phyloP scores from a whole-genome alignment of 495 filamentous ascomycete species.

The Penicillium parvum region DNA sequence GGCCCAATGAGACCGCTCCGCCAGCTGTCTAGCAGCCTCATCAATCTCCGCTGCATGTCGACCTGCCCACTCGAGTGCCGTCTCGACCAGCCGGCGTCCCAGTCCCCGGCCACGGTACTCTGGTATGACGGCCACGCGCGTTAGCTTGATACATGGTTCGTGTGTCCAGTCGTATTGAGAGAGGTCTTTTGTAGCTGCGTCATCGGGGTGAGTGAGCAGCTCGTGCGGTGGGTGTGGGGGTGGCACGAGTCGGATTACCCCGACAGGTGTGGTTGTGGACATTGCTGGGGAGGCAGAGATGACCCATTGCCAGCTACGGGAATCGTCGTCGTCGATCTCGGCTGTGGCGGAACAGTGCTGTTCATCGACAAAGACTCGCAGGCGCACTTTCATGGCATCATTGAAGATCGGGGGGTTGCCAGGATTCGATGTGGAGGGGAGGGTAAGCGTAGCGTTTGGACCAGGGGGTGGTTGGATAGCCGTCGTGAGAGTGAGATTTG shows the following conservation, averaged over 20 bases:
- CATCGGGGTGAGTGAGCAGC: constrained; percentile 19
- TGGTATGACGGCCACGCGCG: constrained; percentile 63
- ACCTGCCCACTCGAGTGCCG: constrained; percentile 57
- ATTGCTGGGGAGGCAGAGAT: constrained; percentile 42
- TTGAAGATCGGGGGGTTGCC: constrained; percentile 58
- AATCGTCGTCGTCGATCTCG: constrained; percentile 79
- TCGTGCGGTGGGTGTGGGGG: constrained; percentile 65
- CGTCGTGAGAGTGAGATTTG: neutral
- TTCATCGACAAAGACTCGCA: constrained; percentile 72
- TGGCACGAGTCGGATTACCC: constrained; percentile 72
- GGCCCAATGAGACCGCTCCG: constrained; percentile 37
- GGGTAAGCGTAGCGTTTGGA: constrained; percentile 10
- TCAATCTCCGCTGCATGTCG: constrained; percentile 49
- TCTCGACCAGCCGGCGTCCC: constrained; percentile 56
- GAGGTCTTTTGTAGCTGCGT: neutral
- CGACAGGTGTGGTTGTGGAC: constrained; percentile 39
- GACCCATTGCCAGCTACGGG: constrained; percentile 77
- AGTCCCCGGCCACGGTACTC: constrained; percentile 61
- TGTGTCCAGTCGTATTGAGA: constrained; percentile 25
- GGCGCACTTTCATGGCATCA: constrained; percentile 75
- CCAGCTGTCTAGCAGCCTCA: constrained; percentile 20
- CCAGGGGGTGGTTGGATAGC: constrained; percentile 25
- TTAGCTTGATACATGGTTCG: constrained; percentile 75
- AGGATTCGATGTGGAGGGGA: constrained; percentile 25
- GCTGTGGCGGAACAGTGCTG: constrained; percentile 61